Evolutionary conservation across 2,329 filamentous ascomycete genomes (phyloP).

Genomic region (Gremmenia infestans): DNA sequence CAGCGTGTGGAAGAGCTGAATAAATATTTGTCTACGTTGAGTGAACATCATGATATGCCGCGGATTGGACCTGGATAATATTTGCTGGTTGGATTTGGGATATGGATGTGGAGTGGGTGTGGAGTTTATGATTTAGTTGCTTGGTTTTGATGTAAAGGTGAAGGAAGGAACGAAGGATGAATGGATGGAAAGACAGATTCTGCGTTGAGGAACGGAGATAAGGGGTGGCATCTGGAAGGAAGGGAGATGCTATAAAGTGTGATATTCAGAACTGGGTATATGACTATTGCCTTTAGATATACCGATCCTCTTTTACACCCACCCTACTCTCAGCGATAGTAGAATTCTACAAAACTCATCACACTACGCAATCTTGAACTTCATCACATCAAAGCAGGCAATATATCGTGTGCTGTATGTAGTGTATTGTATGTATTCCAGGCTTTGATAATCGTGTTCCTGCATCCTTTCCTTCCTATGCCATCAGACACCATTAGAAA

Average conservation of each 20-base stretch:
- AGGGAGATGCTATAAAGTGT: too few relatives aligned
- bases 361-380: neutral
- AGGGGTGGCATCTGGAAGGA: too few relatives aligned
- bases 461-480: neutral
- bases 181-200: neutral
- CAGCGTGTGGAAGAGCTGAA: slow-evolving; percentile 95
- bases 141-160: neutral
- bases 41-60: slow-evolving; percentile 96
- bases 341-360: neutral
- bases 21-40: slow-evolving; percentile 83
- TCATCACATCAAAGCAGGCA: neutral
- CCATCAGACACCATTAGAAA: too few relatives aligned
- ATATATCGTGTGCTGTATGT: neutral
- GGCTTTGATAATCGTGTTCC: neutral
- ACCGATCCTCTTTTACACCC: too few relatives aligned
- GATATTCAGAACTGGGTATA: too few relatives aligned
- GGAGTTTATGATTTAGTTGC: neutral
- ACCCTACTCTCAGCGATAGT: too few relatives aligned
- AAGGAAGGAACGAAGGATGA: neutral
- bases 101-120: neutral
- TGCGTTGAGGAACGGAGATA: too few relatives aligned
- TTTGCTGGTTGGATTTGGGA: neutral
- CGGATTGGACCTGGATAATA: slow-evolving; percentile 52
- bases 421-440: neutral
- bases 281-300: too few relatives aligned